A percentile compares a stretch with the other conserved stretches of the same genome.
These are phyloP conservation scores for Tolypocladium ophioglossoides DNA, from an alignment of 2,329 filamentous ascomycete genomes.

Conservation along the genomic window DNA sequence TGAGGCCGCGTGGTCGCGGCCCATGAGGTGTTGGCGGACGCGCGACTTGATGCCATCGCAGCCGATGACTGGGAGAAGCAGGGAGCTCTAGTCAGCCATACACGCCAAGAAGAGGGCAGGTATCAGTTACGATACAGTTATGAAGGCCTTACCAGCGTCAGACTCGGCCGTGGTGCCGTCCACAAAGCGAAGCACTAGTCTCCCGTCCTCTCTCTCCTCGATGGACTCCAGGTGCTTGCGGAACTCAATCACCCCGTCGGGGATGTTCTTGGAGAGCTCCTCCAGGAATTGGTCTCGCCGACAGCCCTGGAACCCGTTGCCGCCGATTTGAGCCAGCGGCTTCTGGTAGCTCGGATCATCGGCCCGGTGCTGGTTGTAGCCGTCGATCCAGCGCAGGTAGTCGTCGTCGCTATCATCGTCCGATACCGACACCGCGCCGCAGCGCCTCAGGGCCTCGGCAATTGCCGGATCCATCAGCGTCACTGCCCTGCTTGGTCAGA, in stretches of 20 bases:
- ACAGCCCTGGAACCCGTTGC: conserved; percentile 17
- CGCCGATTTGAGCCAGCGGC: conserved; percentile 10
- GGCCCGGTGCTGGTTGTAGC: not conserved
- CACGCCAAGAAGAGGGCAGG: no score
- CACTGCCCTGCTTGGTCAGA: conserved; percentile 30
- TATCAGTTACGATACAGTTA: no score
- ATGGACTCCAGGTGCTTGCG: conserved; percentile 23
- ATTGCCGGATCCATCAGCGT: conserved; percentile 23
- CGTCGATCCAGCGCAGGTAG: conserved; percentile 11
- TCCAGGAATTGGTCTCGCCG: conserved; percentile 26
- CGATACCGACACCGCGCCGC: not conserved
- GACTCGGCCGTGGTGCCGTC: conserved; percentile 28
- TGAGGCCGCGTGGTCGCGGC: conserved; percentile 23
- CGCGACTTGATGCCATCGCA: conserved; percentile 56
- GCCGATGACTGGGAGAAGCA: conserved; percentile 31
- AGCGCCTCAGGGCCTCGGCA: conserved; percentile 18
- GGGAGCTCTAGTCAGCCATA: no score
- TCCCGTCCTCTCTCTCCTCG: conserved; percentile 12
- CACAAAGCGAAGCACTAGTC: conserved; percentile 20
- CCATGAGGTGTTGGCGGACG: conserved; percentile 38
- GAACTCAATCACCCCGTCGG: conserved; percentile 18
- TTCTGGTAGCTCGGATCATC: not conserved
- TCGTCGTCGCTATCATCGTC: conserved; percentile 6
- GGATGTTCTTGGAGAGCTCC: conserved; percentile 26
- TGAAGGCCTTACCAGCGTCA: conserved; percentile 2